Base-by-base conservation (phyloP, 1,139 yeast genomes). In the Wickerhamiella pararugosa region DNA sequence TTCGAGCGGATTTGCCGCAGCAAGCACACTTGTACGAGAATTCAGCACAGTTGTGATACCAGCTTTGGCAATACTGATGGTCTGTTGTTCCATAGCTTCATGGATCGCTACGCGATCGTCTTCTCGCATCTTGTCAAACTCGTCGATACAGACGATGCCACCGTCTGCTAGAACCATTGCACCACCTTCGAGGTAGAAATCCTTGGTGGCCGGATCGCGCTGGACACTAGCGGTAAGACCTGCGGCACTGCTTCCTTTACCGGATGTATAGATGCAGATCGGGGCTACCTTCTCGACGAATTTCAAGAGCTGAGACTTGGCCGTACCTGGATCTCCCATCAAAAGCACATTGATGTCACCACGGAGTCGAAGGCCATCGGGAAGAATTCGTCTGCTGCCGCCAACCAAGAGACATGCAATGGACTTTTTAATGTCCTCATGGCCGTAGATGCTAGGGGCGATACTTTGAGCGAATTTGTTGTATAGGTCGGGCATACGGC, bases 81-180 rank as follows among this genome's bases (percentile, higher is more conserved):
- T 90, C 64, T 90, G 99, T 63, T 90, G 99, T 66, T 90, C 99
- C 99, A 90, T 90, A 6, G 98, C 98, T 69, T 90, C 99, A 62
- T 90, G 99, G 53, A 90, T 92, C 0, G 98, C 98, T 32, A 90
- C 98, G 60, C 99, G 73, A 62, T 92, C 98, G 60, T 90, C 98
- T 57, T 92, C 99, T 62, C 97, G 73, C 99, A 90, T 90, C 65
- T 90, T 90, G 64, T 90, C 99, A 57, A 90, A 90, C 69, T 90
- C 99, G 68, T 90, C 99, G 57, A 90, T 92, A 71, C 98, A 90
- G 39, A 90, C 97, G 40, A 90, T 96, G 53, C 99, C 99, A 34
- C 98, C 97, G 64, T 90, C 99, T 0, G 99, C 98, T 45, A 90
- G 69, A 15, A 90, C 98, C 97, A 90, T 86, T 7, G 99, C 99